Conservation (phyloP, 2,329 filamentous ascomycete genomes). For the Byssothecium circinans region DNA sequence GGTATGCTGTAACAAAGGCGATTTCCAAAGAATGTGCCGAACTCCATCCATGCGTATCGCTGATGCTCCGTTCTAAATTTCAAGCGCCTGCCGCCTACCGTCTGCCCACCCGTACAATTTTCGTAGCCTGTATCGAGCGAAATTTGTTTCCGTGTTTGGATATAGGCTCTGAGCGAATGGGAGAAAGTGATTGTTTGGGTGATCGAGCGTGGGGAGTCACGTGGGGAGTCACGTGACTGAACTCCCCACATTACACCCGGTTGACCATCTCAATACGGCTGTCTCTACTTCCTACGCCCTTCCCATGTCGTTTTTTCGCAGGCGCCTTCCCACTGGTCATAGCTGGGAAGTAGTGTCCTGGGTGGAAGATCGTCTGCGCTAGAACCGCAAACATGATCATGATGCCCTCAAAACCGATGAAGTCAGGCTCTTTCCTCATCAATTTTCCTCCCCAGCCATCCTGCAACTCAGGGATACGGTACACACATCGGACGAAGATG, state of each 20-base stretch:
- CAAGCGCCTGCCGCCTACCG: too few relatives aligned
- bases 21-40: too few relatives aligned
- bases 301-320: background rate
- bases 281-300: background rate
- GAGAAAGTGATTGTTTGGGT: too few relatives aligned
- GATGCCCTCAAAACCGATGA: slow-evolving; percentile 54
- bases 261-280: slow-evolving; percentile 2
- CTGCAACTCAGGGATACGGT: slow-evolving; percentile 51
- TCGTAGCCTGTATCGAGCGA: too few relatives aligned
- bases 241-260: background rate
- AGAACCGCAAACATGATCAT: slow-evolving; percentile 53
- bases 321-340: slow-evolving; percentile 7
- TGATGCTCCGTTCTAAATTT: too few relatives aligned
- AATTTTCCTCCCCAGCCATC: slow-evolving; percentile 47
- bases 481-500: slow-evolving; percentile 51
- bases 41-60: too few relatives aligned
- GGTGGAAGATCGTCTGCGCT: slow-evolving; percentile 51
- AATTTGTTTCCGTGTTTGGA: too few relatives aligned
- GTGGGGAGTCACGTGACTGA: too few relatives aligned
- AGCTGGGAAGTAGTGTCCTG: slow-evolving; percentile 35
- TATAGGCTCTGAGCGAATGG: too few relatives aligned
- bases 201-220: too few relatives aligned
- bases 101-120: too few relatives aligned
- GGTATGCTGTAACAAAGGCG: too few relatives aligned
- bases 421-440: slow-evolving; percentile 51